phyloP scores from a whole-genome alignment of 768 basidiomycete genomes.

The Tylopilus rubrobrunneus region DNA sequence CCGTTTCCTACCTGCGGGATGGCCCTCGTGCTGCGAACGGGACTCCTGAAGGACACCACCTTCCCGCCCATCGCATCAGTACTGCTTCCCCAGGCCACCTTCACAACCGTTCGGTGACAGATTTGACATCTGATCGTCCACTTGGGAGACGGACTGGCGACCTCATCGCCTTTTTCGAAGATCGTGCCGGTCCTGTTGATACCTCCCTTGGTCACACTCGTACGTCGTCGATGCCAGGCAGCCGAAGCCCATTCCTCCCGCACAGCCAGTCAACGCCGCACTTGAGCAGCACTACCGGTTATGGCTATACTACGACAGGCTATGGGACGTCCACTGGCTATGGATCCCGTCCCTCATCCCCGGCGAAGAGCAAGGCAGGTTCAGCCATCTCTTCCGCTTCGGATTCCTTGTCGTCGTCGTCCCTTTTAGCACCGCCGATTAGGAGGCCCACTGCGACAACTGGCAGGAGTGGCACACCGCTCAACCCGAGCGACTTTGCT shows the following conservation, averaged over 20 bases:
- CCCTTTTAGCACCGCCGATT: slow-evolving; percentile 47
- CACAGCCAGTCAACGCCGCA: slow-evolving; percentile 40
- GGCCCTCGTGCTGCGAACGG: slow-evolving; percentile 33
- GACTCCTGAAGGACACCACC: slow-evolving; percentile 43
- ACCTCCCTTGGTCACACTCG: slow-evolving; percentile 45
- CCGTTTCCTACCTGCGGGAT: slow-evolving; percentile 42
- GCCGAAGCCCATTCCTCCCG: slow-evolving; percentile 29
- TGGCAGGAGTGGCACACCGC: slow-evolving; percentile 29
- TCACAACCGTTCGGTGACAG: slow-evolving; percentile 58
- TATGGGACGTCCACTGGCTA: slow-evolving; percentile 33
- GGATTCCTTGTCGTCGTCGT: slow-evolving; percentile 32
- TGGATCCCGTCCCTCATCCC: slow-evolving; percentile 46
- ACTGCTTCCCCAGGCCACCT: slow-evolving; percentile 35
- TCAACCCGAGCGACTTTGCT: slow-evolving; percentile 35
- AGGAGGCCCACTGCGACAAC: slow-evolving; percentile 28
- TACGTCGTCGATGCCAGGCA: slow-evolving; percentile 47
- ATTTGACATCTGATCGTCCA: slow-evolving; percentile 46
- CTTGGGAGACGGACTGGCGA: slow-evolving; percentile 57
- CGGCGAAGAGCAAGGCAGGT: slow-evolving; percentile 40
- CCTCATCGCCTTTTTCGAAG: slow-evolving; percentile 73
- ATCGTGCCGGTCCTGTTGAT: slow-evolving; percentile 40
- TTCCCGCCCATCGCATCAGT: slow-evolving; percentile 42
- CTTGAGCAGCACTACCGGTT: slow-evolving; percentile 33
- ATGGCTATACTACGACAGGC: slow-evolving; percentile 33
- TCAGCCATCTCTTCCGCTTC: slow-evolving; percentile 27